These are phyloP conservation scores for Penstemon davidsonii DNA, from an alignment of 257 asterid species.

Conservation along the genomic window DNA sequence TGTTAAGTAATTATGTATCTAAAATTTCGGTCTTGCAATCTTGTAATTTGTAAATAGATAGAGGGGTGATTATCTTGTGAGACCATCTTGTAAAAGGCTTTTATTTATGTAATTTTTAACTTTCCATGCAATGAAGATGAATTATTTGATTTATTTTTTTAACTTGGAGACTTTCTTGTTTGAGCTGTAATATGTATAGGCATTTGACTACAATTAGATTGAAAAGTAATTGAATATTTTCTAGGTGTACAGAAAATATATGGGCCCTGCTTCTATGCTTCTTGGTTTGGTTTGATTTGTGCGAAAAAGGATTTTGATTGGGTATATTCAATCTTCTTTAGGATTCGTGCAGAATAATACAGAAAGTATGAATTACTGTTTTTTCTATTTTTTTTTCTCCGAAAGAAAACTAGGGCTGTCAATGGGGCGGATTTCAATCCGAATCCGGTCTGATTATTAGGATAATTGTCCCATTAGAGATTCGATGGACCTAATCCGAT, in stretches of 20 bases:
- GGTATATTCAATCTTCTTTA: no score
- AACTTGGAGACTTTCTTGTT: background rate
- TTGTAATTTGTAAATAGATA: slow-evolving; percentile 31
- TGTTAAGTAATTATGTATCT: slow-evolving; percentile 5
- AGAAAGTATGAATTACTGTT: no score
- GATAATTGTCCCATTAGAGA: no score
- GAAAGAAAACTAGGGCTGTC: no score
- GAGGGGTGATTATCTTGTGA: background rate
- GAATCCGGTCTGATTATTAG: no score
- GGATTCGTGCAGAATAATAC: no score
- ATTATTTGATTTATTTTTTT: background rate
- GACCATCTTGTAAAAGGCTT: background rate
- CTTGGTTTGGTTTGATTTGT: no score
- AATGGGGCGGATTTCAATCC: no score
- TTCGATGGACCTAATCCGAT: no score
- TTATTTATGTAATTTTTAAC: slow-evolving; percentile 1
- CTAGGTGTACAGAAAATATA: background rate
- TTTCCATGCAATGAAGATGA: background rate
- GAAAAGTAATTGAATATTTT: background rate
- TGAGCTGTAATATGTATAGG: background rate
- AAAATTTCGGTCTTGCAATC: slow-evolving; percentile 11
- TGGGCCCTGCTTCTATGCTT: no score
- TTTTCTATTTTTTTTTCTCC: no score
- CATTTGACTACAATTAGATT: background rate
- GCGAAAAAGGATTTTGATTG: no score